Percentiles rank a stretch among this genome's conserved stretches.
Evolutionary conservation across 345 rosid species (phyloP).

Genomic region (Nasturtium officinale): DNA sequence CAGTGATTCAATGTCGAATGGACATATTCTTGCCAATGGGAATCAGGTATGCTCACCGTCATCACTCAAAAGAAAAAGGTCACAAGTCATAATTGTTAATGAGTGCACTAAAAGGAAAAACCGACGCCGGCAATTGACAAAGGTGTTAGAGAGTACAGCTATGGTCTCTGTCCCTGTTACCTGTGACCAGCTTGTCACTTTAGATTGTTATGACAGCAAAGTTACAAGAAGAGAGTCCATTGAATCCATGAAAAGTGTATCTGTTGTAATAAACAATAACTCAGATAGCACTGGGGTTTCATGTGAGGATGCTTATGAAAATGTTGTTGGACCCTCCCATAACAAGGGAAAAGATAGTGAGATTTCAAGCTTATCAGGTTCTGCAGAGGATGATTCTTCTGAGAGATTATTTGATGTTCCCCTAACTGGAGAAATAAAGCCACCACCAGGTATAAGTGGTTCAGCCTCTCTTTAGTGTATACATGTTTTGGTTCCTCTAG

Average conservation of each 20-base stretch:
- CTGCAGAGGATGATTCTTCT: slow-evolving; percentile 56
- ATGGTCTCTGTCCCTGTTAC: slow-evolving; percentile 76
- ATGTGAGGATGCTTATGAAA: slow-evolving; percentile 62
- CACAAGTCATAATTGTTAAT: slow-evolving; percentile 59
- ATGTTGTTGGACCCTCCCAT: slow-evolving; percentile 51
- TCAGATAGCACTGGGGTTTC: slow-evolving; percentile 72
- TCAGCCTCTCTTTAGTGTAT: slow-evolving; percentile 2
- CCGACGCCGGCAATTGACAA: slow-evolving; percentile 79
- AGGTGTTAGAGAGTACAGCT: slow-evolving; percentile 88
- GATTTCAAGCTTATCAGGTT: slow-evolving; percentile 48
- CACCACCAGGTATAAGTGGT: slow-evolving; percentile 59
- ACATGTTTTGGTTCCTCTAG: slow-evolving; percentile 18
- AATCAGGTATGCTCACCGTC: slow-evolving; percentile 52
- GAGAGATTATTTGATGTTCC: slow-evolving; percentile 80
- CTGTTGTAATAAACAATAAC: slow-evolving; percentile 55
- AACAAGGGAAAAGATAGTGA: slow-evolving; percentile 65
- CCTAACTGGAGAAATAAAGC: slow-evolving; percentile 67
- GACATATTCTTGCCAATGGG: slow-evolving; percentile 51
- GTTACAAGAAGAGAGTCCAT: slow-evolving; percentile 55
- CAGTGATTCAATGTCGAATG: slow-evolving; percentile 56
- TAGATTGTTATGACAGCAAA: slow-evolving; percentile 64
- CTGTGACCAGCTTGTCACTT: slow-evolving; percentile 65
- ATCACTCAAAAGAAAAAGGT: slow-evolving; percentile 61
- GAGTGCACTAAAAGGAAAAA: slow-evolving; percentile 72
- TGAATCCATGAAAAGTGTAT: slow-evolving; percentile 60